These are phyloP conservation scores for Chaetomiaceae sp. DNA, from an alignment of 2,329 filamentous ascomycete species.

Conservation along the genomic window DNA sequence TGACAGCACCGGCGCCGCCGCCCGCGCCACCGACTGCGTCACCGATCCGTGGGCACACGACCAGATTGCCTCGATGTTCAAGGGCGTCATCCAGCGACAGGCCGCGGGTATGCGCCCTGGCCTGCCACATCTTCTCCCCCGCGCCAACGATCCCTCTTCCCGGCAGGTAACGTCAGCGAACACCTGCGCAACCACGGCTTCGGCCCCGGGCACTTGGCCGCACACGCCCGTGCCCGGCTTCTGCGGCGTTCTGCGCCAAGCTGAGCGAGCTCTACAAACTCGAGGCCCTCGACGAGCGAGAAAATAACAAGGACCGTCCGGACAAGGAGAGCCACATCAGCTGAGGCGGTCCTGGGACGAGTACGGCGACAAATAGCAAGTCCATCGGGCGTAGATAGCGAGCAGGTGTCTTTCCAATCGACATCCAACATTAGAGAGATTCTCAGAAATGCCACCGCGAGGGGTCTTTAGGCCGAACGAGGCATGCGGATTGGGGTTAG, in stretches of 20 bases:
- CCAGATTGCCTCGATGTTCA: constrained; percentile 88
- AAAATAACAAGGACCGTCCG: constrained; percentile 53
- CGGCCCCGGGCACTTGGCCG: constrained; percentile 60
- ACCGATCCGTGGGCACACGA: constrained; percentile 90
- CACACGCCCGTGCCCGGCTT: constrained; percentile 90
- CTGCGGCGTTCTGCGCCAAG: constrained; percentile 90
- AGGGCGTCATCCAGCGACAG: constrained; percentile 90
- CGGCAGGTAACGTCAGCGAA: constrained; percentile 86
- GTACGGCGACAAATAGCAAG: constrained; percentile 44
- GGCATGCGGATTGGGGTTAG: too few relatives aligned
- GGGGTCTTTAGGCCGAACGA: too few relatives aligned
- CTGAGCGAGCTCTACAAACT: constrained; percentile 80
- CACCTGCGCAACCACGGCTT: constrained; percentile 76
- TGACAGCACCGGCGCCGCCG: constrained; percentile 40
- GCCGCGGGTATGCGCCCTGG: constrained; percentile 67
- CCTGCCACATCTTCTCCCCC: background rate
- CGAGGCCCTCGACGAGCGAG: constrained; percentile 78
- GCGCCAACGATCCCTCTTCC: constrained; percentile 12
- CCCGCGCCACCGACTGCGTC: constrained; percentile 27
- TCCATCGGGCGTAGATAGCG: too few relatives aligned
- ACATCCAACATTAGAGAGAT: too few relatives aligned
- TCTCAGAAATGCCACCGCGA: too few relatives aligned
- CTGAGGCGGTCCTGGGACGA: constrained; percentile 51
- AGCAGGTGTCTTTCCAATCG: too few relatives aligned
- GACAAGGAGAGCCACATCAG: constrained; percentile 54